Evolutionary conservation across 1,139 yeast species (phyloP).

Genomic region (Pichia sp.): DNA sequence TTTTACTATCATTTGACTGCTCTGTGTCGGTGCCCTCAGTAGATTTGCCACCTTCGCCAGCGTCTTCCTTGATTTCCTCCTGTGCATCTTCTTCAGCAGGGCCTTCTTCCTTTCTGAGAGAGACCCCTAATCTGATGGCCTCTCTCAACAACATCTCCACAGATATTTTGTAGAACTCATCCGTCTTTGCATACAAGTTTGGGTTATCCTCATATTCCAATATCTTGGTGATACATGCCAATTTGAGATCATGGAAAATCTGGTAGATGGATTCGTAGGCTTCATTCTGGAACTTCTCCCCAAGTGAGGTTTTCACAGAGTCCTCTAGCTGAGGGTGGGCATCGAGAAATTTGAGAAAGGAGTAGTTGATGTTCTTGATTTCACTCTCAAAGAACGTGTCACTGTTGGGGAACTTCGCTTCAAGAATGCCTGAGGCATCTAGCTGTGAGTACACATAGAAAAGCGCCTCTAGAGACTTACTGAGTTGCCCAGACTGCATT

Average conservation of each 20-base stretch:
- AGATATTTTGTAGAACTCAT: slow-evolving; percentile 65
- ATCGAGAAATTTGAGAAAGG: slow-evolving; percentile 38
- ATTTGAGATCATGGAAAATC: slow-evolving; percentile 69
- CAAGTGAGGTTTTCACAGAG: slow-evolving; percentile 34
- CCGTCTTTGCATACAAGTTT: slow-evolving; percentile 51
- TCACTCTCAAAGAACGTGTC: slow-evolving; percentile 41
- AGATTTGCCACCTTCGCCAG: slow-evolving; percentile 7
- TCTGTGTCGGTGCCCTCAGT: background rate
- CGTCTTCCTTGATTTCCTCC: slow-evolving; percentile 2
- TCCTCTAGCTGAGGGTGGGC: slow-evolving; percentile 19
- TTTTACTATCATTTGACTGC: slow-evolving; percentile 1
- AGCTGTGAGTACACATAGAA: slow-evolving; percentile 11
- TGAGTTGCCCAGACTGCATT: slow-evolving; percentile 2
- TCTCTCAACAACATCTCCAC: slow-evolving; percentile 73
- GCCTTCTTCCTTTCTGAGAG: slow-evolving; percentile 8
- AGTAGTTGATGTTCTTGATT: slow-evolving; percentile 40
- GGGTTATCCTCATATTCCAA: slow-evolving; percentile 31
- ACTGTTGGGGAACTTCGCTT: slow-evolving; percentile 14
- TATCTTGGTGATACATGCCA: slow-evolving; percentile 48
- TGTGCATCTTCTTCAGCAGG: slow-evolving; percentile 5
- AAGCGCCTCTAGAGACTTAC: slow-evolving; percentile 8
- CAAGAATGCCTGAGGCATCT: slow-evolving; percentile 12
- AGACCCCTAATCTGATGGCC: slow-evolving; percentile 46
- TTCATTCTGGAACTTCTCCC: slow-evolving; percentile 32
- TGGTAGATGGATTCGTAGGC: slow-evolving; percentile 47